Base-by-base conservation (phyloP, 441 rosid genomes). In the Gossypium gossypioides region DNA sequence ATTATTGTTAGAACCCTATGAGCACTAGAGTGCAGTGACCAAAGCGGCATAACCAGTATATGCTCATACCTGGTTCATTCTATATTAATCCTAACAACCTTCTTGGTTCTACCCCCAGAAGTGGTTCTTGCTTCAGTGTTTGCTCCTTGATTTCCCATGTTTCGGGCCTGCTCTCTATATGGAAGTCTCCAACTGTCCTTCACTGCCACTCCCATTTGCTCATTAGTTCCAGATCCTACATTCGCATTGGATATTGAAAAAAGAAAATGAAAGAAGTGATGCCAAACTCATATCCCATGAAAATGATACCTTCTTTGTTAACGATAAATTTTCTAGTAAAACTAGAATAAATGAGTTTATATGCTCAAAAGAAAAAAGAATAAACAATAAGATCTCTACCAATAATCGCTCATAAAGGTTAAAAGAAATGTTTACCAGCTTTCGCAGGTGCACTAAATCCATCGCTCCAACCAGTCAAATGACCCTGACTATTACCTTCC, bases 81-180 rank as follows among this genome's bases (percentile, higher is more conserved):
- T 68, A 92, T 89, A 81, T 87, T 90, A 78, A 92, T 87, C 72
- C 94, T 85, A 57, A 92, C 87, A 50, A 86, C 81, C 18, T 81
- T 90, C 71, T 90, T 92, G 48, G 78, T 72, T 64, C 77, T 77
- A 2, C 74, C 78, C 2, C 72, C 68, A 8, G 73, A 37, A 29
- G 40, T 73, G 0, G 75, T 32, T 74, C 82, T 68, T 2, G 72
- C 19, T 60, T 50, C 71, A 21, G 19, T 18, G 6, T 48, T 61
- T 8, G 78, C 73, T 4, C 64, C 32, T 12, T 54, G 51, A 69
- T 42, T 57, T 9, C 69, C 76, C 13, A 42, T 16, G 12, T 66
- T 64, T 34, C 6, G 51, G 70, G 50, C 32, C 57, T 66, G 82
- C 50, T 78, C 75, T 0, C 18, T 29, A 34, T 75, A 69, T 50